A percentile compares a stretch with the other conserved stretches of the same genome.
phyloP scores from a whole-genome alignment of 202 grass and related monocot species.

The Digitaria exilis region DNA sequence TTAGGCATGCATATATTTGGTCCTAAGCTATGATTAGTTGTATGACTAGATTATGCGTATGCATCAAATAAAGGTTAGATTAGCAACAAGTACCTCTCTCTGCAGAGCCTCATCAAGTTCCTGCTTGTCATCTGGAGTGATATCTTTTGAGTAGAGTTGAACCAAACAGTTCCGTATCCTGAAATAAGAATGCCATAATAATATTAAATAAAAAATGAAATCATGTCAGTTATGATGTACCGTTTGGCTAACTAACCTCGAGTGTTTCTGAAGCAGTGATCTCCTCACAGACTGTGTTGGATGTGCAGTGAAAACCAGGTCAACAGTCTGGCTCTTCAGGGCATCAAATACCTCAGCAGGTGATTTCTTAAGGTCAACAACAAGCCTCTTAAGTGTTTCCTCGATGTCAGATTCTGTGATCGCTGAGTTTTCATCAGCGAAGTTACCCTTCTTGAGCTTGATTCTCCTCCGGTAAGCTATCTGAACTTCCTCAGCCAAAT shows the following conservation, averaged over 20 bases:
- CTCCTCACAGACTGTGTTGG: conserved; percentile 93
- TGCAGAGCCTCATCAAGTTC: conserved; percentile 98
- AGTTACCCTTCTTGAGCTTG: conserved; percentile 91
- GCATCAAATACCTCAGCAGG: conserved; percentile 93
- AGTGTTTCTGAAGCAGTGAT: conserved; percentile 93
- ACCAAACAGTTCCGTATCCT: conserved; percentile 92
- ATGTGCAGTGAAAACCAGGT: conserved; percentile 95
- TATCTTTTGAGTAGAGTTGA: conserved; percentile 85
- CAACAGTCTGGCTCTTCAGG: conserved; percentile 86
- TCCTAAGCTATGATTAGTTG: not conserved
- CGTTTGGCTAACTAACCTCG: conserved; percentile 55
- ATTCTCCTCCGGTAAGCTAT: conserved; percentile 86
- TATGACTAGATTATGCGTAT: not conserved
- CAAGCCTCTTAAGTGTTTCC: conserved; percentile 85
- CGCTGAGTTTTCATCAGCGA: conserved; percentile 87
- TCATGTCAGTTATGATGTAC: not conserved
- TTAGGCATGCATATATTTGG: conserved; percentile 23
- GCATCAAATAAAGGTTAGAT: conserved; percentile 14
- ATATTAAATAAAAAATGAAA: conserved; percentile 13
- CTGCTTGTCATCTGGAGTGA: conserved; percentile 97
- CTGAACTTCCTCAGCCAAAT: conserved; percentile 97
- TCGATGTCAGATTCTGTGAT: conserved; percentile 94
- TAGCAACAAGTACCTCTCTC: conserved; percentile 70
- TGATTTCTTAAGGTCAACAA: conserved; percentile 80
- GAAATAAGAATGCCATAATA: conserved; percentile 35